Evolutionary conservation across 2,329 filamentous ascomycete species (phyloP).

Genomic region (Colletotrichum neosansevieriae): DNA sequence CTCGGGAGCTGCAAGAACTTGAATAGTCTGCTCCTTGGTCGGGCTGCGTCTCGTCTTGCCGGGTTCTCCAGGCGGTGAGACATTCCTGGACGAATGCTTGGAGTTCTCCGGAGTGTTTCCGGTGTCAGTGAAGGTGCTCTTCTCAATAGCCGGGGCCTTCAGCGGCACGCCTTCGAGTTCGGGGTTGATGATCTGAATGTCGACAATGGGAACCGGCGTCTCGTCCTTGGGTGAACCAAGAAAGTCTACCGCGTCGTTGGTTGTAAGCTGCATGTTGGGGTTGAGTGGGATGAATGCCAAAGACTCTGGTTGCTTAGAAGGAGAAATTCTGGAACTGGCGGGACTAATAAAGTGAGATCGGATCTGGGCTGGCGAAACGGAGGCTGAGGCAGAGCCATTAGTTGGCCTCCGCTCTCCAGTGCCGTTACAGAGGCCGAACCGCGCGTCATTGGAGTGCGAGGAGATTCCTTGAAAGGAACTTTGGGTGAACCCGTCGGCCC

Average conservation of each 20-base stretch:
- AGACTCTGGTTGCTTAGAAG: slow-evolving; percentile 50
- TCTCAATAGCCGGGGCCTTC: slow-evolving; percentile 65
- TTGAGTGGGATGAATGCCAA: slow-evolving; percentile 56
- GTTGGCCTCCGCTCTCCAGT: slow-evolving; percentile 36
- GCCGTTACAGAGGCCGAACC: slow-evolving; percentile 39
- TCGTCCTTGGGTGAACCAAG: slow-evolving; percentile 49
- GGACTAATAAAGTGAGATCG: slow-evolving; percentile 41
- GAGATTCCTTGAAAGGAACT: slow-evolving; percentile 43
- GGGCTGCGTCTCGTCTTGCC: slow-evolving; percentile 45
- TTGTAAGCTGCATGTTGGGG: slow-evolving; percentile 56
- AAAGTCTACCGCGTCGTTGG: slow-evolving; percentile 52
- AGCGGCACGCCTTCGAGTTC: slow-evolving; percentile 71
- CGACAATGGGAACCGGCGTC: slow-evolving; percentile 61
- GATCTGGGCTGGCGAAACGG: slow-evolving; percentile 40
- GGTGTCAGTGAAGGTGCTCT: slow-evolving; percentile 61
- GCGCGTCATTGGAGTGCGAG: slow-evolving; percentile 41
- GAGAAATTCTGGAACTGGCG: slow-evolving; percentile 51
- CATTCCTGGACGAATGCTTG: slow-evolving; percentile 45
- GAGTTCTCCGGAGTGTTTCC: slow-evolving; percentile 45
- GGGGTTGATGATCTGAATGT: slow-evolving; percentile 69
- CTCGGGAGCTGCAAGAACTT: slow-evolving; percentile 61
- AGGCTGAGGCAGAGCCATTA: slow-evolving; percentile 40
- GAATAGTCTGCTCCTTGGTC: slow-evolving; percentile 57
- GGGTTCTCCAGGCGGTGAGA: slow-evolving; percentile 46
- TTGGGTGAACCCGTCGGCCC: slow-evolving; percentile 39